Percentiles rank a stretch among this genome's conserved stretches.
Evolutionary conservation across 495 filamentous ascomycete species (phyloP).

Genomic region (Hyaloscypha hepaticicola): DNA sequence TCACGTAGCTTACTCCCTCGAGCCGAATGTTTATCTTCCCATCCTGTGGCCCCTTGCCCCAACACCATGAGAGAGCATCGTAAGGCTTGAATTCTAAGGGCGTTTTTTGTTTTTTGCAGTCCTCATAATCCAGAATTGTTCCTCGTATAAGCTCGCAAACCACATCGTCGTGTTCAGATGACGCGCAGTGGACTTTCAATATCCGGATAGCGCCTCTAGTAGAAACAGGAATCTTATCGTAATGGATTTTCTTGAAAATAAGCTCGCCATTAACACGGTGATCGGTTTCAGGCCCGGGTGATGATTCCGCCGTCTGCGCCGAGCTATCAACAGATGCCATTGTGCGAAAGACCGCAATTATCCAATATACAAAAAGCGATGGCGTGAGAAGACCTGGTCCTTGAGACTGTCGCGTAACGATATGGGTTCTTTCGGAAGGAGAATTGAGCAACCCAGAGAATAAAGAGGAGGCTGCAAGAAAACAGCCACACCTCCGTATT

Average conservation of each 20-base stretch:
- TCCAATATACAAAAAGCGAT: background rate
- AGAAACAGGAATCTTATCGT: conserved; percentile 4
- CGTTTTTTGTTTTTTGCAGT: background rate
- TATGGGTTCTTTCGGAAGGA: no score
- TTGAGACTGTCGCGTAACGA: background rate
- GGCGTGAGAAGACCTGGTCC: background rate
- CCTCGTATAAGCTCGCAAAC: conserved; percentile 8
- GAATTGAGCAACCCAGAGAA: no score
- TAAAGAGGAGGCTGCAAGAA: no score
- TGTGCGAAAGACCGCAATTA: background rate
- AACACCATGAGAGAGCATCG: conserved; percentile 30
- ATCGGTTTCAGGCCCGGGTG: background rate
- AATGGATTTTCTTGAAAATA: background rate
- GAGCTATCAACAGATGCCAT: background rate
- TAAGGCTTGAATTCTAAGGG: conserved; percentile 18
- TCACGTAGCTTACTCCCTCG: conserved; percentile 15
- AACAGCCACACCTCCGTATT: no score
- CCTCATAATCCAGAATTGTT: background rate
- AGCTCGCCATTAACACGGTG: background rate
- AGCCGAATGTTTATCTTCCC: conserved; percentile 20
- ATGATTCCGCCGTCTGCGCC: background rate
- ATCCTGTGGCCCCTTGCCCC: conserved; percentile 14
- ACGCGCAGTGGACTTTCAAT: conserved; percentile 7
- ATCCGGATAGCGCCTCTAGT: conserved; percentile 7
- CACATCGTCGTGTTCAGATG: conserved; percentile 3